Conservation (phyloP, 2,329 filamentous ascomycete species). For the Fusarium odoratissimum region DNA sequence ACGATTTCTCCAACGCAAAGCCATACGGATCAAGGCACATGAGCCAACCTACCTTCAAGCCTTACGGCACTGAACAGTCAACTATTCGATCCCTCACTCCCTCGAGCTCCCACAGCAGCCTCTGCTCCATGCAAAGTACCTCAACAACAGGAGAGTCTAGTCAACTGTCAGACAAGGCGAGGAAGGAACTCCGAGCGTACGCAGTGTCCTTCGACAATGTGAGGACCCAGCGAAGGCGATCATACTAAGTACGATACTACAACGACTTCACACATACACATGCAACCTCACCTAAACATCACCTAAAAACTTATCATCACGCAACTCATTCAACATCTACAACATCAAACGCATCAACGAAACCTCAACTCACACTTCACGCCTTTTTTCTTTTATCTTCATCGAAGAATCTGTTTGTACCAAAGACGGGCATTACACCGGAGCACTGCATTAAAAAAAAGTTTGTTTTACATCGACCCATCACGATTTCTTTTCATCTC, state of each 20-base stretch:
- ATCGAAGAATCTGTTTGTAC: constrained; percentile 54
- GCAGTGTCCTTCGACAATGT: constrained; percentile 90
- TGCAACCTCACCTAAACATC: constrained; percentile 2
- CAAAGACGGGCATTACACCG: constrained; percentile 60
- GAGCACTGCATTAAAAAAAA: constrained; percentile 64
- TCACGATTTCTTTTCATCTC: constrained; percentile 37
- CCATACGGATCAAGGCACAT: constrained; percentile 65
- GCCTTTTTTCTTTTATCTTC: constrained; percentile 38
- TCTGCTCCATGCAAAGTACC: constrained; percentile 80
- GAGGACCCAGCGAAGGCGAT: constrained; percentile 69
- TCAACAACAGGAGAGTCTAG: constrained; percentile 64
- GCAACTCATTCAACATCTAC: constrained; percentile 49
- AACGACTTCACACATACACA: constrained; percentile 18
- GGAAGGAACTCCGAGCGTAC: constrained; percentile 85
- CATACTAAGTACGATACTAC: constrained; percentile 56
- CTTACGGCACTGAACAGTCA: constrained; percentile 37
- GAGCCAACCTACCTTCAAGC: constrained; percentile 44
- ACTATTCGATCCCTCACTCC: constrained; percentile 65
- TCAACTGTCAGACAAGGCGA: constrained; percentile 79
- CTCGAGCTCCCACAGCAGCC: constrained; percentile 85
- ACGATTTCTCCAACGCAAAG: constrained; percentile 77
- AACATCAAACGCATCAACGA: constrained; percentile 33
- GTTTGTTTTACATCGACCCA: constrained; percentile 43
- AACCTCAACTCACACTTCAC: constrained; percentile 34
- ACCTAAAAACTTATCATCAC: constrained; percentile 37